Evolutionary conservation across 2,329 filamentous ascomycete species (phyloP), one percentile per base, ranked within the genome.

Genomic region (Teratosphaeriaceae sp.): DNA sequence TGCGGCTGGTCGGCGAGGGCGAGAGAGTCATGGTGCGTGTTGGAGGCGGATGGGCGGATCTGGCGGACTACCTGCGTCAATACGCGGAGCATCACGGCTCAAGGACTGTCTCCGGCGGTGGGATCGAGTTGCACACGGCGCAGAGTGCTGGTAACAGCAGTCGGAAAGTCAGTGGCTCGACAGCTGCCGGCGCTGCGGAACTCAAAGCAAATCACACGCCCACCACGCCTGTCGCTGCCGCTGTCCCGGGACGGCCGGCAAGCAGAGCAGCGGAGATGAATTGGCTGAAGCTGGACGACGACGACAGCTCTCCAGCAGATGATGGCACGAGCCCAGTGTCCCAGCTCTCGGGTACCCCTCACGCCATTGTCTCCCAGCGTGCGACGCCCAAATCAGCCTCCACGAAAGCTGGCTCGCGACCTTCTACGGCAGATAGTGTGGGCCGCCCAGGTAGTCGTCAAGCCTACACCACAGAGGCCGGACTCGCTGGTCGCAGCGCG

Each of bases 21-120:
- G 88, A 97, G 64, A 81, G 92, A 40, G 88, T 97, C 48, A 97
- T 98, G 92, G 92, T 98, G 6, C 85, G 92, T 26, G 90, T 98
- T 11, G 92, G 92, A 11, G 92, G 92, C 46, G 92, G 92, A n/a
- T 98, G 92, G 92, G 88, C 89, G 12, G 92, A 98, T 64, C 72
- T 98, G 16, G 90, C 85, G 27, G 92, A 97, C 64, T 98, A 96
- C 59, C 74, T 98, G 31, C 84, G 88, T 54, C 88, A 95, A 63
- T 98, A 96, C 57, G 89, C 88, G 6, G 80, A 82, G 46, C 92
- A 98, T 60, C 92, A 98, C 61, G 85, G 86, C 33, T 82, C 86
- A n/a, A 80, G 78, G 34, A 72, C 75, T 22, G 71, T 76, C 16
- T 73, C 71, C 21, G 56, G 78, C 27, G 70, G 70, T 11, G 69